Evolutionary conservation across 2,329 filamentous ascomycete species (phyloP).

Genomic region (Sordariomycetes sp.): DNA sequence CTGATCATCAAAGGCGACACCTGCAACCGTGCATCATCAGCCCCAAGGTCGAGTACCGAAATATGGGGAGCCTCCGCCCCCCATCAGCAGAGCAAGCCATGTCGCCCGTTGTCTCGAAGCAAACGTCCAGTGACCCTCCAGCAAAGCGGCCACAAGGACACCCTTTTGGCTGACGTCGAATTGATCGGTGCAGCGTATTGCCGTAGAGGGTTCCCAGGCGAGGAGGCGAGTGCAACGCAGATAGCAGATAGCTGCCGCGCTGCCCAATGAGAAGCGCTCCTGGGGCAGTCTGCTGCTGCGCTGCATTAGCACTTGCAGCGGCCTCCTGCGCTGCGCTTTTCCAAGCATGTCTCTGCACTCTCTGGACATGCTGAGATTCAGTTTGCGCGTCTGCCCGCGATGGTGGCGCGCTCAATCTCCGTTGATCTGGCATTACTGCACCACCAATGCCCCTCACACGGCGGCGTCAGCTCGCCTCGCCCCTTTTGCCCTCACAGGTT

Average conservation of each 20-base stretch:
- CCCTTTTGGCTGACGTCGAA: background rate
- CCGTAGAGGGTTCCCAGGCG: background rate
- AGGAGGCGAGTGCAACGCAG: background rate
- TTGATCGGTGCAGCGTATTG: background rate
- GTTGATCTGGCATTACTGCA: no score
- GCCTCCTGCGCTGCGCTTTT: background rate
- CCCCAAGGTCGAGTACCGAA: no score
- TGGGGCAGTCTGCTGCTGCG: background rate
- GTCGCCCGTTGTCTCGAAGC: background rate
- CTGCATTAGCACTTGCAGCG: slow-evolving; percentile 1
- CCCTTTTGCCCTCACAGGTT: no score
- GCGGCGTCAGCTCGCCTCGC: no score
- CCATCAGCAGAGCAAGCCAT: background rate
- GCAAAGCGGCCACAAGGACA: background rate
- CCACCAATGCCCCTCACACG: no score
- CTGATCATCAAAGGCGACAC: no score
- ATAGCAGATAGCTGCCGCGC: background rate
- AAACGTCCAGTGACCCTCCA: background rate
- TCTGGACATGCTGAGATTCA: background rate
- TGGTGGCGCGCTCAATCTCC: no score
- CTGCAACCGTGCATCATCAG: no score
- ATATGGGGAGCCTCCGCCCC: background rate
- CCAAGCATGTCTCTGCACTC: background rate
- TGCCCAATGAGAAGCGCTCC: background rate
- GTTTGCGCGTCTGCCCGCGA: no score